Base-by-base conservation (phyloP, 345 rosid species). In the Aurinia saxatilis region DNA sequence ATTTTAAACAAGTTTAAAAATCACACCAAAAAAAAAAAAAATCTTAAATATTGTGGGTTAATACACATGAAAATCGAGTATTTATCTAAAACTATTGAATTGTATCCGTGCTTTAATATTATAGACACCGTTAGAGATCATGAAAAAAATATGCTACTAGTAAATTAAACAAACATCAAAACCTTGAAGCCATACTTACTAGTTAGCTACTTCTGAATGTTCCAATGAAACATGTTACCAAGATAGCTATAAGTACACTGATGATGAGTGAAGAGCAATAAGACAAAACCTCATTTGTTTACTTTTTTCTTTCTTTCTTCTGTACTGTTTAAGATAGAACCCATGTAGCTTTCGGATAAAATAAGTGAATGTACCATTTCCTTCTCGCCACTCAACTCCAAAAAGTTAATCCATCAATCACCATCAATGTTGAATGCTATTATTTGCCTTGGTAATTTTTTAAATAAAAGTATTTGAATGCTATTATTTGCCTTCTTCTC, bases 321-420 rank as follows among this genome's bases (percentile, higher is more conserved):
- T 57, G 18, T 50, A 50, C 31, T 58, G 45, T 49, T 57, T 19
- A 3, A 67, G 65, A 67, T 41, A 59, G 38, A 42, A 33, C 53
- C 41, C 46, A 52, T 17, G 61, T 60, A 68, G 62, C 67, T 68
- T 60, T 52, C 65, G 37, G 10, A 27, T 27, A 44, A 52, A n/a
- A 54, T 35, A 27, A 60, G 48, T 68, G 31, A 51, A 42, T 68
- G 55, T 53, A 36, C 55, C 54, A 37, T 27, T 25, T 27, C n/a
- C 33, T 44, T 51, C 10, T 60, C 56, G 18, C 55, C 73, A 60
- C 73, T 52, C 61, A 36, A 35, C 37, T 45, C 61, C 62, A 47
- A 18, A 34, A 34, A 45, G 14, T 36, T 69, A 42, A 37, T 60
- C 63, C 18, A 53, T 69, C 73, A 69, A 45, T 69, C 63, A 53